phyloP scores from a whole-genome alignment of 352 stramenopile species.

The Globisporangium iwayamae region DNA sequence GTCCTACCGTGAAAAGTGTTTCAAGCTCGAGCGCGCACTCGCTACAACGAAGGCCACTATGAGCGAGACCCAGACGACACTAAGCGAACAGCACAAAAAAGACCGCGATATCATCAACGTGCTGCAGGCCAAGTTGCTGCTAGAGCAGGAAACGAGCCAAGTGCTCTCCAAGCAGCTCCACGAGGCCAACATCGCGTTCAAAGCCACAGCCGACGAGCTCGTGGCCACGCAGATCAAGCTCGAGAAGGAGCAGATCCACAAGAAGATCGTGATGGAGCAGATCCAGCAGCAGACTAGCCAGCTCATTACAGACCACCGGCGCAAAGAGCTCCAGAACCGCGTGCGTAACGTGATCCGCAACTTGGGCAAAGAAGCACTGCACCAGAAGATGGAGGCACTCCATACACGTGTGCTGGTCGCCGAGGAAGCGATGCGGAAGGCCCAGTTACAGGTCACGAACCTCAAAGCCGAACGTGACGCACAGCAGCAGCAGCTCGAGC shows the following conservation, averaged over 20 bases:
- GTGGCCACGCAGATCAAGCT: conserved; percentile 46
- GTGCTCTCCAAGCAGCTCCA: conserved; percentile 44
- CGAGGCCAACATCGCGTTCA: conserved; percentile 46
- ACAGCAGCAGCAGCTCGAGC: conserved; percentile 42
- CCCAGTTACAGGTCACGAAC: conserved; percentile 39
- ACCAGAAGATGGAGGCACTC: conserved; percentile 58
- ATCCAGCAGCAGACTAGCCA: conserved; percentile 41
- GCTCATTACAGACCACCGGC: conserved; percentile 49
- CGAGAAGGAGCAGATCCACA: conserved; percentile 40
- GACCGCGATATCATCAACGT: conserved; percentile 29
- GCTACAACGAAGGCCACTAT: conserved; percentile 38
- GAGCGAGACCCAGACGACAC: conserved; percentile 23
- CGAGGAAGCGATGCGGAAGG: conserved; percentile 49
- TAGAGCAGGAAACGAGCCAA: conserved; percentile 50
- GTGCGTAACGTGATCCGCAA: conserved; percentile 56
- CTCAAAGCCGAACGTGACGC: conserved; percentile 31
- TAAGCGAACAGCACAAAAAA: conserved; percentile 27
- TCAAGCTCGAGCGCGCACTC: conserved; percentile 55
- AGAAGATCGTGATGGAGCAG: conserved; percentile 40
- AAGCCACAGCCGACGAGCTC: conserved; percentile 37
- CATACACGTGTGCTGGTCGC: conserved; percentile 43
- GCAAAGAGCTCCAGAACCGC: conserved; percentile 42
- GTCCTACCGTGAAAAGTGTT: conserved; percentile 45
- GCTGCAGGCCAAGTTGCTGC: conserved; percentile 44
- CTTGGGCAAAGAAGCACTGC: conserved; percentile 60